Conservation (phyloP, 305 asterid genomes). For the Solanum chacoense region DNA sequence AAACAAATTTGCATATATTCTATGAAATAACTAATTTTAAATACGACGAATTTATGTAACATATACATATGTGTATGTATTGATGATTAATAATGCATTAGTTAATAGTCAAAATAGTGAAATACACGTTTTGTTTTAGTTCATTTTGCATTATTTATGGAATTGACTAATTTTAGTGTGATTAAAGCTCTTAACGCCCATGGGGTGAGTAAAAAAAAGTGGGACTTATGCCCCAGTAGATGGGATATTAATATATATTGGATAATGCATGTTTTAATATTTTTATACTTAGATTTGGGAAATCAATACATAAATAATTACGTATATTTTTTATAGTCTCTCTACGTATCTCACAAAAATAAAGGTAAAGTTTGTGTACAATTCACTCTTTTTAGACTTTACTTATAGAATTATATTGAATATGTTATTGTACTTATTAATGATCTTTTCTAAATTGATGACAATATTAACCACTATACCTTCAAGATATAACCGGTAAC, state of each 20-base stretch:
- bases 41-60: not conserved
- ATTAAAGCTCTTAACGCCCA: not conserved
- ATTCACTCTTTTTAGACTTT: fast-evolving
- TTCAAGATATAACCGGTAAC: not conserved
- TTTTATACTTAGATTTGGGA: not conserved
- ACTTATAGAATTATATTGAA: not conserved
- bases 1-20: not conserved
- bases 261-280: not conserved
- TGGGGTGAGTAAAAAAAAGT: not conserved
- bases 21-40: not conserved
- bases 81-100: not conserved
- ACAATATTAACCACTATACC: not conserved
- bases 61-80: not conserved
- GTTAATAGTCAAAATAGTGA: not conserved
- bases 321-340: not conserved
- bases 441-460: not conserved
- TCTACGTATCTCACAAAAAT: not conserved
- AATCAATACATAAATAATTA: not conserved
- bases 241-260: not conserved
- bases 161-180: not conserved
- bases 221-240: not conserved
- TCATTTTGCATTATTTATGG: not conserved
- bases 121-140: not conserved
- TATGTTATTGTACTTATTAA: not conserved
- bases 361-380: not conserved